phyloP scores from a whole-genome alignment of 1,284 basidiomycete genomes.

The Puccinia novopanici region DNA sequence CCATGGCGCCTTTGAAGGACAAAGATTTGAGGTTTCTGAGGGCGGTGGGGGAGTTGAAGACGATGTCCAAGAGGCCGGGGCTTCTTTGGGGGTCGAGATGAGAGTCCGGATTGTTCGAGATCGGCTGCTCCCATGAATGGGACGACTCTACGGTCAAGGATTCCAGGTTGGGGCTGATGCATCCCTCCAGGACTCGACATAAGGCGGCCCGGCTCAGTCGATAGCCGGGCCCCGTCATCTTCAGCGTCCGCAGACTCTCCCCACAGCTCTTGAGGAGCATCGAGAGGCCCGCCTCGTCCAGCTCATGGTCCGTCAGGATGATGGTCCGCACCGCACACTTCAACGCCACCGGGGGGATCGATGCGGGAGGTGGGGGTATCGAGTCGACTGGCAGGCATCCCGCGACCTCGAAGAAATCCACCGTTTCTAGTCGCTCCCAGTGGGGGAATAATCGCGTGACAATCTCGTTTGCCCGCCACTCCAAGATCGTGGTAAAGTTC shows the following conservation, averaged over 20 bases:
- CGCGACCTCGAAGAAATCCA: background rate
- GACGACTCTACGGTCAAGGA: background rate
- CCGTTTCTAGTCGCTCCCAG: background rate
- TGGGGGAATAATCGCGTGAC: background rate
- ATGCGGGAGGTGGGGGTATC: background rate
- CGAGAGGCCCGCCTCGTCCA: background rate
- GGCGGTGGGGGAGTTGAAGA: background rate
- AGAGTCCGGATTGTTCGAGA: background rate
- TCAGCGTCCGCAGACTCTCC: background rate
- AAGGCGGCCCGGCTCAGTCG: background rate
- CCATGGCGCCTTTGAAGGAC: background rate
- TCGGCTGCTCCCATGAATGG: background rate
- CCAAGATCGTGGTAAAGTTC: background rate
- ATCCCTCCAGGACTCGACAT: background rate
- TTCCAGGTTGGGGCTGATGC: background rate
- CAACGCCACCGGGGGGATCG: background rate
- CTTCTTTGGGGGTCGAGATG: background rate
- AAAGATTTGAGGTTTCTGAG: background rate
- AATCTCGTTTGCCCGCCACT: background rate
- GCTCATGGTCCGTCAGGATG: background rate
- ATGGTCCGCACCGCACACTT: background rate
- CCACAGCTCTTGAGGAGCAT: background rate
- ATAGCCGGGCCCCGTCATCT: background rate
- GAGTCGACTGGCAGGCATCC: background rate
- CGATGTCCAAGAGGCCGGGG: background rate